Conservation (phyloP, 495 filamentous ascomycete genomes). For the Corynascus novoguineensis region DNA sequence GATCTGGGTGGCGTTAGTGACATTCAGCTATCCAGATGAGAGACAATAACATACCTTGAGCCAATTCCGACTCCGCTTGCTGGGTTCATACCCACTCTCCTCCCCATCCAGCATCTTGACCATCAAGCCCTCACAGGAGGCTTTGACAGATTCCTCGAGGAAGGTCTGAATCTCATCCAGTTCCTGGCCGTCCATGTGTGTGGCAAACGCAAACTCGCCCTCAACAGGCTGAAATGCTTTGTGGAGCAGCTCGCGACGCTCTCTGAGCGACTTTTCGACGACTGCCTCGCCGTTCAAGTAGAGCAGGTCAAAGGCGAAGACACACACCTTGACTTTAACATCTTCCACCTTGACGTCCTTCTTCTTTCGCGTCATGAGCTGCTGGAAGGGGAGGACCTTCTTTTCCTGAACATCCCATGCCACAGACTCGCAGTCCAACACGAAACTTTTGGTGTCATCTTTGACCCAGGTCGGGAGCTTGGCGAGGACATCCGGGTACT, state of each 20-base stretch:
- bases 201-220: conserved; percentile 89
- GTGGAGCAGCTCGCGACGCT: conserved; percentile 73
- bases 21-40: neutral
- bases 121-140: conserved; percentile 95
- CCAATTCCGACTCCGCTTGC: conserved; percentile 94
- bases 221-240: conserved; percentile 68
- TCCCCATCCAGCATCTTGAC: conserved; percentile 96
- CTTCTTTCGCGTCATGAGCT: conserved; percentile 93
- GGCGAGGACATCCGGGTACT: conserved; percentile 90
- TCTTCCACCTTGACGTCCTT: conserved; percentile 98
- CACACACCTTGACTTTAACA: conserved; percentile 93
- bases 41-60: conserved; percentile 62
- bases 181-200: conserved; percentile 78
- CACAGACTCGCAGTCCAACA: conserved; percentile 97
- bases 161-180: conserved; percentile 88
- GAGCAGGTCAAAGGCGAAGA: conserved; percentile 93
- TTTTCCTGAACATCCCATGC: conserved; percentile 91
- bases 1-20: conserved; percentile 47
- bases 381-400: conserved; percentile 93
- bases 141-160: conserved; percentile 88
- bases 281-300: conserved; percentile 90
- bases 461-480: conserved; percentile 89
- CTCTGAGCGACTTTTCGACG: conserved; percentile 79
- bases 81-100: conserved; percentile 90
- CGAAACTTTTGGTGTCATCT: conserved; percentile 82